A percentile compares a stretch with the other conserved stretches of the same genome.
Conservation (phyloP, 768 basidiomycete genomes). For the Macrolepiota fuliginosa region DNA sequence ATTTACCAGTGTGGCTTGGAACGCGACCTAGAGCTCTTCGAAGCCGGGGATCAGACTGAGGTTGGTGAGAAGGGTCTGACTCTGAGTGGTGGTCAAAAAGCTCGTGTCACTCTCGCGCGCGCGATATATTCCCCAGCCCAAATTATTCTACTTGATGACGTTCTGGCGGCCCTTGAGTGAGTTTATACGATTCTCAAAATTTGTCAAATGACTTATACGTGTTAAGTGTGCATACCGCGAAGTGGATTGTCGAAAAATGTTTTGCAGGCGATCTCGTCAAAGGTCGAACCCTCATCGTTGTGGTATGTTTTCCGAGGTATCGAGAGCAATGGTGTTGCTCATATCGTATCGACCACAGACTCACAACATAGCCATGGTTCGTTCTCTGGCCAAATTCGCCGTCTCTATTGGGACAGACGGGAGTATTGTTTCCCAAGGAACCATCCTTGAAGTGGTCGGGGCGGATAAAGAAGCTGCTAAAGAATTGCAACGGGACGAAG, state of each 20-base stretch:
- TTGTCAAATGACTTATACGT: background rate
- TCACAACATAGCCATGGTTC: constrained; percentile 48
- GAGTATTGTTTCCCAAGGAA: constrained; percentile 44
- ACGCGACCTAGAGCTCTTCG: constrained; percentile 62
- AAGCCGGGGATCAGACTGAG: constrained; percentile 64
- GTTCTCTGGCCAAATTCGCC: constrained; percentile 50
- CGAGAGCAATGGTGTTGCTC: background rate
- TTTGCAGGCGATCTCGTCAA: constrained; percentile 72
- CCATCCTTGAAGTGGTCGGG: constrained; percentile 42
- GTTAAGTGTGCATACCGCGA: constrained; percentile 66
- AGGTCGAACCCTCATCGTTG: constrained; percentile 80
- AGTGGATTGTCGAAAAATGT: constrained; percentile 77
- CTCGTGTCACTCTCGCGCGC: constrained; percentile 41
- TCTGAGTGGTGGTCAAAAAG: constrained; percentile 40
- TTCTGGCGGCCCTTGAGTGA: constrained; percentile 59
- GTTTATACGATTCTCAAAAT: background rate
- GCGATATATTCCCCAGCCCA: constrained; percentile 49
- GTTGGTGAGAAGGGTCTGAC: constrained; percentile 70
- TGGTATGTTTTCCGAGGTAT: constrained; percentile 36
- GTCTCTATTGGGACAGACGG: constrained; percentile 58
- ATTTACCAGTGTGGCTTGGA: constrained; percentile 71
- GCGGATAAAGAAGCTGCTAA: constrained; percentile 23
- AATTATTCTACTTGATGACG: constrained; percentile 70
- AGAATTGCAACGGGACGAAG: constrained; percentile 27
- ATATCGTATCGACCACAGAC: constrained; percentile 31